Evolutionary conservation across 148 eudicot genomes (phyloP).

Genomic region (Diospyros lotus): DNA sequence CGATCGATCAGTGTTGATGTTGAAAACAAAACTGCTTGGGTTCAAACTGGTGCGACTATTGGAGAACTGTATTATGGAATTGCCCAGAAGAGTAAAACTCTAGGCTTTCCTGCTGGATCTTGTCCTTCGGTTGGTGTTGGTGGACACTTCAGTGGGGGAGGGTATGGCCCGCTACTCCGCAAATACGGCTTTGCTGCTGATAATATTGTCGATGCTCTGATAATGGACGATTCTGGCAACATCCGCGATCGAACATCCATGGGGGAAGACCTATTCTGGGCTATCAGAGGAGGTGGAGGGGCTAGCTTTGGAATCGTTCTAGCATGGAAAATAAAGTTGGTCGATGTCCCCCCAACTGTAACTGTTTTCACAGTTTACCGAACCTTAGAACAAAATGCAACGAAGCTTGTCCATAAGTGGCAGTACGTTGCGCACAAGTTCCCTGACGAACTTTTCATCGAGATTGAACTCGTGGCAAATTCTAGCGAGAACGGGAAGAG

Average conservation of each 20-base stretch:
- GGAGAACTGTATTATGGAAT: constrained; percentile 32
- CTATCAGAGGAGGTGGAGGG: background rate
- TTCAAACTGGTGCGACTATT: constrained; percentile 28
- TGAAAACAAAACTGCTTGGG: constrained; percentile 27
- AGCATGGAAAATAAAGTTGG: background rate
- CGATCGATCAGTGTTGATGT: constrained; percentile 19
- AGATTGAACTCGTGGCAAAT: background rate
- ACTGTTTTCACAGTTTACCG: background rate
- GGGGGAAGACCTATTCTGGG: constrained; percentile 16
- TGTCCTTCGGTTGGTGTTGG: constrained; percentile 36
- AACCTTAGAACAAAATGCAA: background rate
- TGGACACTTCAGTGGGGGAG: constrained; percentile 38
- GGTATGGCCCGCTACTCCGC: constrained; percentile 35
- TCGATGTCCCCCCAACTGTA: background rate
- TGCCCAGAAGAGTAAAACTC: constrained; percentile 17
- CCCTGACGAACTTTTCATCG: constrained; percentile 19
- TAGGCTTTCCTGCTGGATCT: constrained; percentile 31
- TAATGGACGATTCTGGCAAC: background rate
- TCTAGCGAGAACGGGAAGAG: constrained; percentile 10
- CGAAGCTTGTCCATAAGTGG: background rate
- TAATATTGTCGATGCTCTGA: constrained; percentile 17
- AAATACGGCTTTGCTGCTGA: constrained; percentile 32
- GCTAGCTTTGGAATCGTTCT: background rate
- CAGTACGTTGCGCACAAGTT: background rate
- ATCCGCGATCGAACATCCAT: background rate